Base-by-base conservation (phyloP, 2,329 filamentous ascomycete species). In the Aspergillus pseudoviridinutans region DNA sequence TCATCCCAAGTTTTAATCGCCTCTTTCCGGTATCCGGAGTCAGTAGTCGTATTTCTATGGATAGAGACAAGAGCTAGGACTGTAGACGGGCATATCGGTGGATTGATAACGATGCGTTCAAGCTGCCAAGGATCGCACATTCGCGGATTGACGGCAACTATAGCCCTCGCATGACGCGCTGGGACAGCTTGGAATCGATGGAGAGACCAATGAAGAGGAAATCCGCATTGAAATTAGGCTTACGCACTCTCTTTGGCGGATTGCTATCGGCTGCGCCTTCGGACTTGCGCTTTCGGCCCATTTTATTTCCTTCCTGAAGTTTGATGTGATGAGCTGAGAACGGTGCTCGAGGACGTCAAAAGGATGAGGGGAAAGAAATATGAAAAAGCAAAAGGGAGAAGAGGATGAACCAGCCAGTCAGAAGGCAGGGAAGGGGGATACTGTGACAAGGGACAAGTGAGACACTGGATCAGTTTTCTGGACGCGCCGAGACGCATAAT, bases 221-320 rank as follows among this genome's bases (percentile, higher is more conserved):
- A 51, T 29, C 20, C 41, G 41, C 44, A 47, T 25, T 47, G 44
- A 24, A 24, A 47, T 47, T 47, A 27, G 44, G 29, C 28, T 35
- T 51, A 38, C 28, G 28, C 27, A 41, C 28, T 47, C 44, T 24
- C 24, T 47, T 47, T 22, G 44, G 44, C 17, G 44, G 24, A 17
- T 47, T 47, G 44, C 44, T 27, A 47, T 47, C 28, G 24, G 57
- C 49, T 10, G 51, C 59, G 46, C 49, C 57, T 24, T 55, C 50
- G 1, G 57, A 59, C 38, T 54, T 53, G 54, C 61, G 61, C 52
- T 62, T 61, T 41, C 44, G 52, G 41, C 57, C 57, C 61, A 63
- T 63, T 42, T 14, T 55, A 17, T 17, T 24, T 27, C 17, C n/a
- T 20, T 24, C 6, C 14, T 24, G 50, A 41, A 22, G 32, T 8